phyloP scores from a whole-genome alignment of 805 yeast species.

The Candida vartiovaarae region DNA sequence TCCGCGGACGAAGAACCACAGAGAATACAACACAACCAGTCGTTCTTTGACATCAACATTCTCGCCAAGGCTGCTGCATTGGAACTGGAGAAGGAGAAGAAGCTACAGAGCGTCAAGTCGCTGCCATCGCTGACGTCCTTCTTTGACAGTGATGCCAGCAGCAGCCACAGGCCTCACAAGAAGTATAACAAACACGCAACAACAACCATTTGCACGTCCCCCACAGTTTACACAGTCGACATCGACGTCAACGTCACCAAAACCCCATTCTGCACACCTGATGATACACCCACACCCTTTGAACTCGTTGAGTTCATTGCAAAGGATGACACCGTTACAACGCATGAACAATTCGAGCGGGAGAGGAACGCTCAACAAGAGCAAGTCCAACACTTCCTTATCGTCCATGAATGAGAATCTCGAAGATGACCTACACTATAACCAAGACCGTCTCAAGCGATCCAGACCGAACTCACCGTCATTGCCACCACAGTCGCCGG shows the following conservation, averaged over 20 bases:
- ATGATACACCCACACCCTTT: constrained; percentile 24
- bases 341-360: constrained; percentile 18
- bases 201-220: constrained; percentile 7
- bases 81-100: constrained; percentile 24
- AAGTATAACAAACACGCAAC: constrained; percentile 1
- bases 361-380: constrained; percentile 7
- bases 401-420: constrained; percentile 28
- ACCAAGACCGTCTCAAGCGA: constrained; percentile 26
- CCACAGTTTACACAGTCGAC: constrained; percentile 13
- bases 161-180: constrained; percentile 1
- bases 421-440: constrained; percentile 34
- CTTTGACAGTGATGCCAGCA: constrained; percentile 10
- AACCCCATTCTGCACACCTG: constrained; percentile 13
- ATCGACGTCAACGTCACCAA: constrained; percentile 16
- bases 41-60: constrained; percentile 23
- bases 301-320: constrained; percentile 42
- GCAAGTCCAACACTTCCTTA: constrained; percentile 22
- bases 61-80: constrained; percentile 25
- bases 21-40: background rate
- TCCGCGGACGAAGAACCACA: constrained; percentile 2
- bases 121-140: constrained; percentile 22
- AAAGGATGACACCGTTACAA: constrained; percentile 53
- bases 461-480: constrained; percentile 33
- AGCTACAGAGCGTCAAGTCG: constrained; percentile 22
- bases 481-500: constrained; percentile 16